phyloP scores from a whole-genome alignment of 108 stramenopile species.

The Cyclotella kingstonii region DNA sequence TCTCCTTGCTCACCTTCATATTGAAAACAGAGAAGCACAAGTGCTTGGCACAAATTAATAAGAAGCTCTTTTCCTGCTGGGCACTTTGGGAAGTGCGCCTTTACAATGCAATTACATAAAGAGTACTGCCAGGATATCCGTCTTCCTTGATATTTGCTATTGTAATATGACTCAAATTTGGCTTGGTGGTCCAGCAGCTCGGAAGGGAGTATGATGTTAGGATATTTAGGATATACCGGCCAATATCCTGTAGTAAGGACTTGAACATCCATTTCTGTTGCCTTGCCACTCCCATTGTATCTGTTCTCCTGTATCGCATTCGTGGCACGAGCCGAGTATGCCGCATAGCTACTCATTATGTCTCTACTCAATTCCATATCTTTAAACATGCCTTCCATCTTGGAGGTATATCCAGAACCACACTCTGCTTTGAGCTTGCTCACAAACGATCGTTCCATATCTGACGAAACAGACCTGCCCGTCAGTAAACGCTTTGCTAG shows the following conservation, averaged over 20 bases:
- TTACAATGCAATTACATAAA: conserved; percentile 83
- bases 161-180: conserved; percentile 81
- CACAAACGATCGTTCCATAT: conserved; percentile 90
- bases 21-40: conserved; percentile 92
- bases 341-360: conserved; percentile 82
- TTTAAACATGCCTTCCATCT: conserved; percentile 99
- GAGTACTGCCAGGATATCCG: conserved; percentile 95
- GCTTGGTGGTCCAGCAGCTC: conserved; percentile 53
- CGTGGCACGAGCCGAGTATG: conserved; percentile 37
- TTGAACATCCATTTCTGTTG: conserved; percentile 85
- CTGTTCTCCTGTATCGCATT: conserved; percentile 4
- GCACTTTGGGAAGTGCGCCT: conserved; percentile 46
- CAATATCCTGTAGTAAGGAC: conserved; percentile 95
- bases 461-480: conserved; percentile 76
- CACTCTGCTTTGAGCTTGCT: conserved; percentile 97
- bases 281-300: conserved; percentile 6
- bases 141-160: conserved; percentile 90
- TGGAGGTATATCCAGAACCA: conserved; percentile 95
- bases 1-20: conserved; percentile 27
- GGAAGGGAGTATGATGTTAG: conserved; percentile 63
- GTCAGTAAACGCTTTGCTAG: conserved; percentile 94
- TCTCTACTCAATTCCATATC: conserved; percentile 95
- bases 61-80: conserved; percentile 62
- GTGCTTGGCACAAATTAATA: conserved; percentile 90
- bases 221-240: conserved; percentile 89